Conservation (phyloP, 805 yeast genomes). For the Hanseniaspora valbyensis region DNA sequence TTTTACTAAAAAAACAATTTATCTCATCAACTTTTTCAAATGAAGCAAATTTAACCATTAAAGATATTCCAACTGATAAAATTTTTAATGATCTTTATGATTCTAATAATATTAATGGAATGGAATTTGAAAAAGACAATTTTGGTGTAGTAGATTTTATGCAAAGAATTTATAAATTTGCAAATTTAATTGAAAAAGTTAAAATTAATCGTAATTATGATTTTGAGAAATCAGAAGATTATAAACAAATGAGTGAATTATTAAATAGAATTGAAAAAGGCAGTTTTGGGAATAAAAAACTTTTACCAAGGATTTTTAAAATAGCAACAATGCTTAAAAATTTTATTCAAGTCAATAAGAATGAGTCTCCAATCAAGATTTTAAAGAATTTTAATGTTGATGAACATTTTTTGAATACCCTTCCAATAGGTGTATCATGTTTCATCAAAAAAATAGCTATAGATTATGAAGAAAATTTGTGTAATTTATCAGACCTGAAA, state of each 20-base stretch:
- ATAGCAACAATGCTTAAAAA: neutral
- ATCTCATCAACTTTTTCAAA: neutral
- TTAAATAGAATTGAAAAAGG: neutral
- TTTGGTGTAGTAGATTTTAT: neutral
- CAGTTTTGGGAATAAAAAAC: neutral
- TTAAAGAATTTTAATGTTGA: neutral
- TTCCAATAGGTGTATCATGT: neutral
- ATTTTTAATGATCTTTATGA: no score
- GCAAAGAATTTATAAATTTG: neutral
- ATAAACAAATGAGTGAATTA: neutral
- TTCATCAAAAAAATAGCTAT: neutral
- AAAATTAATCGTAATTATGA: neutral
- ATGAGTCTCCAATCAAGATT: neutral
- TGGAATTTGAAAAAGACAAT: no score
- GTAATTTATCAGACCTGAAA: neutral
- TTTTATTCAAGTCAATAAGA: neutral
- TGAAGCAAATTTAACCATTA: no score
- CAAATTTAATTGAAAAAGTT: neutral
- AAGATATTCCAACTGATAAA: no score
- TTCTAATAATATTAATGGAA: no score
- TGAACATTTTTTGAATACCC: neutral
- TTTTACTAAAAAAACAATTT: neutral
- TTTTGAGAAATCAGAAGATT: neutral
- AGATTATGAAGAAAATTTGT: constrained; percentile 1
- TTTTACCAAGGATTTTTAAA: neutral